Evolutionary conservation across 2,329 filamentous ascomycete genomes (phyloP), one percentile per base, ranked within the genome.

Genomic region (Botrytis elliptica): DNA sequence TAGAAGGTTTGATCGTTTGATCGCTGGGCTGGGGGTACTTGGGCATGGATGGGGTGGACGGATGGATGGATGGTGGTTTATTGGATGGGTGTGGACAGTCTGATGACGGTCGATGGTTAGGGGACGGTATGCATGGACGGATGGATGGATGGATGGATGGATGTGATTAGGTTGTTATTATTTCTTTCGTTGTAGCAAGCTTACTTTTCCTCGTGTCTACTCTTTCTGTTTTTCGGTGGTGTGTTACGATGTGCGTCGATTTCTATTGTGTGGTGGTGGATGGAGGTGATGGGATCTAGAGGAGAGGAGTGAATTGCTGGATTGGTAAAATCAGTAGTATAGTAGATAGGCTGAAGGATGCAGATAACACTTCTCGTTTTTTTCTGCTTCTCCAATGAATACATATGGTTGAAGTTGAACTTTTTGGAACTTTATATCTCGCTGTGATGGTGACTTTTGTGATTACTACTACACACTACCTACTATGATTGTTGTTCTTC

Each of bases 101-200:
- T 68, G 65, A 57, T 68, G 65, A 68, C 36, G 52, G 14, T 57
- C n/a, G 46, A 68, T 57, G 49, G 29, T 52, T 29, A 10, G 40
- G n/a, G 22, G 59, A 36, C 44, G 44, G 52, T 40, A 64, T 60
- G 63, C 29, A 42, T 65, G 63, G 63, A 42, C 42, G 68, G 52
- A 55, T n/a, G 60, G 44, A 46, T 46, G 44, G 44, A 46, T 46
- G 40, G 14, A 46, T 46, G 44, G 62, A 40, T 44, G 68, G 38
- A 66, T n/a, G 60, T 52, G 59, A n/a, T n/a, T 42, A 63, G 46
- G 22, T 67, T 60, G 70, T 65, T 66, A 38, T 70, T 69, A 69
- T 69, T 52, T 73, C 40, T 62, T 73, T 73, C 63, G 36, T n/a
- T 73, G 71, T 73, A 73, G 71, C 63, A 73, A 73, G 60, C 22